These are phyloP conservation scores for Emericellopsis cladophorae DNA, from an alignment of 2,329 filamentous ascomycete genomes.

Conservation along the genomic window DNA sequence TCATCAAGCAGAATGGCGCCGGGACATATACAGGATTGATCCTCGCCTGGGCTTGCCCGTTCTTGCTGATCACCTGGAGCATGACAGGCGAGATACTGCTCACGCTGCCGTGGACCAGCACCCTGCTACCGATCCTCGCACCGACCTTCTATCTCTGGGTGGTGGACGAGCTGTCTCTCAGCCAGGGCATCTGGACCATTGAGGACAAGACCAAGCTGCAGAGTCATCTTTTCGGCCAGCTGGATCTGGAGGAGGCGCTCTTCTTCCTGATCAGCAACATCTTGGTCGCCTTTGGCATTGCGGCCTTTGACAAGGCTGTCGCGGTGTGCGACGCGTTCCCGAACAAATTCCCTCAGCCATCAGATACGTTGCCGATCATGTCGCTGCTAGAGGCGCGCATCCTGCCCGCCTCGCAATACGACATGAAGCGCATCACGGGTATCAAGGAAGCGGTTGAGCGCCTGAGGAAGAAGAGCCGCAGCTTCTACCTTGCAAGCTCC, in stretches of 20 bases:
- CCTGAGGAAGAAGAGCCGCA: constrained; percentile 53
- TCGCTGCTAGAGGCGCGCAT: constrained; percentile 37
- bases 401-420: constrained; percentile 32
- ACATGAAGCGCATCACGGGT: constrained; percentile 42
- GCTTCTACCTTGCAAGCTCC: constrained; percentile 61
- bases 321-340: constrained; percentile 54
- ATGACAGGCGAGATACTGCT: constrained; percentile 53
- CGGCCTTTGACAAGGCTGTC: constrained; percentile 57
- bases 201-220: constrained; percentile 54
- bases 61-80: constrained; percentile 50
- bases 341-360: constrained; percentile 35
- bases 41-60: constrained; percentile 53
- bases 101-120: constrained; percentile 43
- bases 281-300: constrained; percentile 55
- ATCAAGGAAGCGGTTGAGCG: constrained; percentile 45
- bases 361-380: constrained; percentile 32
- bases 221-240: constrained; percentile 45
- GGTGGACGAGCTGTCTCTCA: constrained; percentile 56
- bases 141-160: constrained; percentile 62
- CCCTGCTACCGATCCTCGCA: constrained; percentile 43
- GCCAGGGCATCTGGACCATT: constrained; percentile 61
- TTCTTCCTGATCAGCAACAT: constrained; percentile 63
- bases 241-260: constrained; percentile 62
- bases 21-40: constrained; percentile 61
- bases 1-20: constrained; percentile 29